Evolutionary conservation across 176 grass and related monocot species (phyloP), one percentile per base, ranked within the genome.

Genomic region (Phyllostachys edulis): DNA sequence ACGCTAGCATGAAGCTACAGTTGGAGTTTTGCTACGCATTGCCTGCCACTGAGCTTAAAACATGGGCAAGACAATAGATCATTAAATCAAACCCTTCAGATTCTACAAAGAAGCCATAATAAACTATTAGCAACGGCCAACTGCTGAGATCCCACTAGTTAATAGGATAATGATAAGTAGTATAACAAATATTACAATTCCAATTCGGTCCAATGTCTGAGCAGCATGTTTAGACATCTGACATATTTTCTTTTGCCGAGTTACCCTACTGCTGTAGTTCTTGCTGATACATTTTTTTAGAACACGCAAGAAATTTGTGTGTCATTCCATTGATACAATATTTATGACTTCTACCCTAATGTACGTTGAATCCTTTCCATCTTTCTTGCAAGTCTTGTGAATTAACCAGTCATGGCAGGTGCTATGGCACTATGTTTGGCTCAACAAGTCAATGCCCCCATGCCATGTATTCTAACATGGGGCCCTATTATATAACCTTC

Each of bases 401-500:
- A 17, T 34, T 64, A 64, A 7, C 14, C 6, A 64, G 37, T 9
- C 63, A 36, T 38, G 34, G 63, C 32, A 67, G 63, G 32, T 38
- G 63, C 32, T 38, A 37, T 67, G 15, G 6, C 63, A 67, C 63
- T 67, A 67, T 18, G 44, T 26, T 13, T 71, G 82, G 34, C 23
- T 46, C 8, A 37, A 65, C 7, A 72, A 85, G 78, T 90, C 83
- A 90, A 73, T 77, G 36, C 27, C 14, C 52, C 72, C 65, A 21
- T 69, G 51, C 67, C 65, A 77, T 71, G 64, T 72, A 89, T 54
- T 76, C 82, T 46, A 77, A 85, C 82, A 80, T 63, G 52, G 70
- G 42, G 8, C 62, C 77, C 26, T 51, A n/a, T 75, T 42, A 56
- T 26, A 67, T 67, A 67, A 47, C 9, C 57, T 73, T 66, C 60